Percentiles rank a stretch among this genome's conserved stretches.
Conservation (phyloP, 495 filamentous ascomycete genomes). For the Astrothelium macrocarpum region DNA sequence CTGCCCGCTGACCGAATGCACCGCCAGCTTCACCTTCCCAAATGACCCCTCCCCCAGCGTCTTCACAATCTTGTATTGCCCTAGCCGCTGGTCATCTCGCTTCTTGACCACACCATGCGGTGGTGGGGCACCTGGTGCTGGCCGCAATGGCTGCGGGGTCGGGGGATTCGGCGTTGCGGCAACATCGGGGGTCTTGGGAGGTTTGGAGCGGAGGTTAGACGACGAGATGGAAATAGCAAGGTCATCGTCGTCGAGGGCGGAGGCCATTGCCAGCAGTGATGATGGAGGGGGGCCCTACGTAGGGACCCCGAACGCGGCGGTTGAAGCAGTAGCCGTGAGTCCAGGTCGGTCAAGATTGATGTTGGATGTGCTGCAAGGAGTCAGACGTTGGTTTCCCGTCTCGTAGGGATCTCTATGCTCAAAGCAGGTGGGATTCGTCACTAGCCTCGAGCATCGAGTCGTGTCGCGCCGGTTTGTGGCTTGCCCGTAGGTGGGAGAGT, state of each 20-base stretch:
- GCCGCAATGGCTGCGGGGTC: constrained; percentile 14
- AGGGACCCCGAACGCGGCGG: neutral
- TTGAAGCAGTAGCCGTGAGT: neutral
- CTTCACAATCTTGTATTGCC: constrained; percentile 79
- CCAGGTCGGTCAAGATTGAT: neutral
- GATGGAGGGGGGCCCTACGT: neutral
- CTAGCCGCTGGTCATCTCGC: constrained; percentile 65
- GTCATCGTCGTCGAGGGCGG: constrained; percentile 74
- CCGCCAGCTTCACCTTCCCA: constrained; percentile 94
- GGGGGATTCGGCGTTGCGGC: constrained; percentile 11
- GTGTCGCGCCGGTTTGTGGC: neutral
- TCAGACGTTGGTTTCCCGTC: neutral
- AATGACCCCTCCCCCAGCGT: constrained; percentile 95
- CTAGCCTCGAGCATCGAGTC: neutral
- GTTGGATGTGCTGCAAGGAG: neutral
- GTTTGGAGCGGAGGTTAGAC: constrained; percentile 41
- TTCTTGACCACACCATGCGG: constrained; percentile 19
- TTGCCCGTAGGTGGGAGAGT: neutral
- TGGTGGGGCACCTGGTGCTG: constrained; percentile 16
- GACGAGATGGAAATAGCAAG: constrained; percentile 74
- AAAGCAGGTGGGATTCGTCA: neutral
- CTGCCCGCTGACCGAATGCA: constrained; percentile 80
- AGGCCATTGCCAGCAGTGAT: constrained; percentile 41
- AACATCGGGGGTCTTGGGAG: constrained; percentile 18
- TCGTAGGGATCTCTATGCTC: neutral